A percentile compares a stretch with the other conserved stretches of the same genome.
Evolutionary conservation across 2,329 filamentous ascomycete species (phyloP).

Genomic region (Talaromyces sp.): DNA sequence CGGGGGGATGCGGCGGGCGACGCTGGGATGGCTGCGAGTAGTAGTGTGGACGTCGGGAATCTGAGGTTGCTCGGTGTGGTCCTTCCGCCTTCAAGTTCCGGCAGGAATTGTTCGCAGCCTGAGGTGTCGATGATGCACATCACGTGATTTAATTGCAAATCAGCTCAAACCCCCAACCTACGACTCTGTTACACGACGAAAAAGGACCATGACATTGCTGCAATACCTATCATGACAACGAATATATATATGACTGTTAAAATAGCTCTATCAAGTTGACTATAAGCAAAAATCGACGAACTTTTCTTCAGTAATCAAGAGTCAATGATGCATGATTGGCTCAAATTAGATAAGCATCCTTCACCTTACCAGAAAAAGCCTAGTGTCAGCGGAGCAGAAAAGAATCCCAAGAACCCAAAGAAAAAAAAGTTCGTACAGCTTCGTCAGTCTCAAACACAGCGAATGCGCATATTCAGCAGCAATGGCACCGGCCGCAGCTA

Average conservation of each 20-base stretch:
- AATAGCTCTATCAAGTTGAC: background rate
- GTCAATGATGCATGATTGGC: conserved; percentile 11
- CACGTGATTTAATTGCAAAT: conserved; percentile 27
- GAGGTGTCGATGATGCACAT: conserved; percentile 32
- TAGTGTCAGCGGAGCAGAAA: conserved; percentile 14
- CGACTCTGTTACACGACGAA: too few relatives aligned
- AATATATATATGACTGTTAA: background rate
- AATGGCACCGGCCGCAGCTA: conserved; percentile 45
- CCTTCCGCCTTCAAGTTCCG: conserved; percentile 22
- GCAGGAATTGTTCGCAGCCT: conserved; percentile 32
- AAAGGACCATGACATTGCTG: background rate
- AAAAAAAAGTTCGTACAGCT: conserved; percentile 17
- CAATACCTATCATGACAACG: too few relatives aligned
- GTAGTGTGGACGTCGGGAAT: conserved; percentile 37
- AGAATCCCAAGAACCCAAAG: background rate
- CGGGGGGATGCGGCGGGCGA: conserved; percentile 26
- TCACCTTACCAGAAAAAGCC: background rate
- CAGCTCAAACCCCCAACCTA: background rate
- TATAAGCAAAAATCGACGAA: background rate
- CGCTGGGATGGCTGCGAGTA: conserved; percentile 25
- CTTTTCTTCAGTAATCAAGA: conserved; percentile 5
- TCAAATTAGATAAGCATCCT: background rate
- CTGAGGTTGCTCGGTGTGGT: conserved; percentile 27
- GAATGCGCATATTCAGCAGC: conserved; percentile 13
- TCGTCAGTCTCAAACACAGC: background rate